phyloP scores from a whole-genome alignment of 345 rosid species.

The Populus ilicifolia region DNA sequence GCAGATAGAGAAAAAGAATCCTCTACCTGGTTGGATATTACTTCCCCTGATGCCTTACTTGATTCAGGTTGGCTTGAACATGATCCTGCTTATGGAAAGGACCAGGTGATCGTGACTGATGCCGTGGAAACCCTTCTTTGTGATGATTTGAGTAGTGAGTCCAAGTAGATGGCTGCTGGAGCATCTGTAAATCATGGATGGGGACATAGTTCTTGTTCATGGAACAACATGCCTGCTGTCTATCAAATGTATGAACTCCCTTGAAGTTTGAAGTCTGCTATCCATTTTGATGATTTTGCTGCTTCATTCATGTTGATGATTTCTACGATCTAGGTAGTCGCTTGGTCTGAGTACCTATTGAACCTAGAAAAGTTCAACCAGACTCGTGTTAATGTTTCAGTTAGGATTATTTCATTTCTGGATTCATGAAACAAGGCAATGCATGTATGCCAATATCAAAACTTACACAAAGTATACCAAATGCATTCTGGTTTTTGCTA shows the following conservation, averaged over 20 bases:
- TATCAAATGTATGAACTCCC: conserved; percentile 65
- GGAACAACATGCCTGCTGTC: conserved; percentile 86
- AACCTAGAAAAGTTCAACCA: conserved; percentile 11
- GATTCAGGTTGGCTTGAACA: conserved; percentile 77
- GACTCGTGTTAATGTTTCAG: conserved; percentile 12
- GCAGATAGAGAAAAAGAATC: conserved; percentile 37
- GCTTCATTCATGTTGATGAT: conserved; percentile 16
- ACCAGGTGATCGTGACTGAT: conserved; percentile 51
- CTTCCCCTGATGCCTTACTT: conserved; percentile 59
- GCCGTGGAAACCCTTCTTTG: conserved; percentile 66
- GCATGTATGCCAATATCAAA: conserved; percentile 22
- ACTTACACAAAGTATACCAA: conserved; percentile 6
- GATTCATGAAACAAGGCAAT: conserved; percentile 4
- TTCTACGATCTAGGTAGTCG: conserved; percentile 10
- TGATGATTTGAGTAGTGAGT: conserved; percentile 61
- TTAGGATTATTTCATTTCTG: conserved; percentile 14
- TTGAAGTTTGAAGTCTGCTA: conserved; percentile 32
- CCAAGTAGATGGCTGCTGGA: conserved; percentile 49
- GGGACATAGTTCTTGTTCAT: conserved; percentile 61
- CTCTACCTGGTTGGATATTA: conserved; percentile 27
- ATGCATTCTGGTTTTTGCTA: conserved; percentile 14
- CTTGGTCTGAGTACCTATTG: conserved; percentile 5
- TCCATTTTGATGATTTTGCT: neutral
- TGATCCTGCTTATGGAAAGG: conserved; percentile 46
- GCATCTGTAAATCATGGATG: conserved; percentile 48